Conservation (phyloP, 306 rosid genomes). For the Corylus avellana region DNA sequence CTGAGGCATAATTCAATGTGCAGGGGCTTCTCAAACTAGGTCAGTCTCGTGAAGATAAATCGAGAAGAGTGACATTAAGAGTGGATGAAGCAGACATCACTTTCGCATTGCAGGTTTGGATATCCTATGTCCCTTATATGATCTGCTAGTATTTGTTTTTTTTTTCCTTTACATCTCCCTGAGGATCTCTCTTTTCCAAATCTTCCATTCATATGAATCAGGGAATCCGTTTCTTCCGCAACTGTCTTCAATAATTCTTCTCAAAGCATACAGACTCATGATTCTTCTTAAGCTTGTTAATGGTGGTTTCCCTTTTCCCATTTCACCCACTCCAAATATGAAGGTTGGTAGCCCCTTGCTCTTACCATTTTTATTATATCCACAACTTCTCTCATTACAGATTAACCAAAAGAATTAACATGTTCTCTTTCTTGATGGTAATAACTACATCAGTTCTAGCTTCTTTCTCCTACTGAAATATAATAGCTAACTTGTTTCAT, state of each 20-base stretch:
- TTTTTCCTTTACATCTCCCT: not conserved
- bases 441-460: not conserved
- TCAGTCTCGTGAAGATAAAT: conserved; percentile 69
- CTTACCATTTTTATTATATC: not conserved
- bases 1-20: conserved; percentile 20
- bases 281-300: conserved; percentile 28
- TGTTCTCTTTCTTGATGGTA: not conserved
- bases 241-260: conserved; percentile 56
- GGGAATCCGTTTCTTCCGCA: conserved; percentile 89
- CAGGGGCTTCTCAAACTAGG: conserved; percentile 91
- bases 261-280: not conserved
- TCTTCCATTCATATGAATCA: conserved; percentile 34
- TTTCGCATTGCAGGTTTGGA: conserved; percentile 75
- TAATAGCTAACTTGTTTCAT: not conserved
- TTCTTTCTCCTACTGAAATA: not conserved
- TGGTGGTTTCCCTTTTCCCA: not conserved
- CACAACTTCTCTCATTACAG: not conserved
- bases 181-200: conserved; percentile 3
- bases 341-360: conserved; percentile 22
- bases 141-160: not conserved
- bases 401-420: not conserved
- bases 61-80: conserved; percentile 63
- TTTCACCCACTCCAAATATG: not conserved
- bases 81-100: conserved; percentile 71
- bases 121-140: not conserved